Conservation (phyloP, 2,329 filamentous ascomycete species). For the Bipolaris zeicola region DNA sequence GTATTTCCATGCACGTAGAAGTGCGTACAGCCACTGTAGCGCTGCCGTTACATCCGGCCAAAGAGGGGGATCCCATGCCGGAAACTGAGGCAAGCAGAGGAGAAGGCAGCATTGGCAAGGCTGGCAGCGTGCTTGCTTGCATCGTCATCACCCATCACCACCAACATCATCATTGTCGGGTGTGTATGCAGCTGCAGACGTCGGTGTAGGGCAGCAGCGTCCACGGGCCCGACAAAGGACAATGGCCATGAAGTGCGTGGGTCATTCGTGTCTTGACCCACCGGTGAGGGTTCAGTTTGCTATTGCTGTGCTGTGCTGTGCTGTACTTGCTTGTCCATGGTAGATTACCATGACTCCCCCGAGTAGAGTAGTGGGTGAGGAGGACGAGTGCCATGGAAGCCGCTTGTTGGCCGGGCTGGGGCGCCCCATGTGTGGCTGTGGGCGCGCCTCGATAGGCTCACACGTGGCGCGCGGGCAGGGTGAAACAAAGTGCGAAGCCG, state of each 20-base stretch:
- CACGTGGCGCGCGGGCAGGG: constrained; percentile 36
- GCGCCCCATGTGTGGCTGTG: constrained; percentile 24
- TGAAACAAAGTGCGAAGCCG: constrained; percentile 38
- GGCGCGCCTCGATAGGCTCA: constrained; percentile 14
- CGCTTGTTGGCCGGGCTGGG: background rate
- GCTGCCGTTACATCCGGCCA: constrained; percentile 25
- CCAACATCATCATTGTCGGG: no score
- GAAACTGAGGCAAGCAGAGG: background rate
- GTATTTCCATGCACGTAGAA: no score
- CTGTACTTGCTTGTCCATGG: no score
- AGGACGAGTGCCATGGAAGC: no score
- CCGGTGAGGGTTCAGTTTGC: background rate
- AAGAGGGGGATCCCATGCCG: constrained; percentile 3
- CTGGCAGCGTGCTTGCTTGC: constrained; percentile 7
- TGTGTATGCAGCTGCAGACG: no score
- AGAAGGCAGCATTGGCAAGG: constrained; percentile 8
- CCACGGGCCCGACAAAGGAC: no score
- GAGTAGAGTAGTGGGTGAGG: no score
- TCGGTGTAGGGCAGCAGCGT: no score
- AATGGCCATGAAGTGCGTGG: no score
- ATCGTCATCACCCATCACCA: background rate
- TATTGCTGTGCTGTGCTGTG: constrained; percentile 5
- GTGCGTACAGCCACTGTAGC: no score
- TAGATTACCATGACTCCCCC: no score
- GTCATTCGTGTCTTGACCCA: constrained; percentile 3